These are phyloP conservation scores for Flagelloscypha sp. DNA, from an alignment of 768 basidiomycete genomes.

Conservation along the genomic window DNA sequence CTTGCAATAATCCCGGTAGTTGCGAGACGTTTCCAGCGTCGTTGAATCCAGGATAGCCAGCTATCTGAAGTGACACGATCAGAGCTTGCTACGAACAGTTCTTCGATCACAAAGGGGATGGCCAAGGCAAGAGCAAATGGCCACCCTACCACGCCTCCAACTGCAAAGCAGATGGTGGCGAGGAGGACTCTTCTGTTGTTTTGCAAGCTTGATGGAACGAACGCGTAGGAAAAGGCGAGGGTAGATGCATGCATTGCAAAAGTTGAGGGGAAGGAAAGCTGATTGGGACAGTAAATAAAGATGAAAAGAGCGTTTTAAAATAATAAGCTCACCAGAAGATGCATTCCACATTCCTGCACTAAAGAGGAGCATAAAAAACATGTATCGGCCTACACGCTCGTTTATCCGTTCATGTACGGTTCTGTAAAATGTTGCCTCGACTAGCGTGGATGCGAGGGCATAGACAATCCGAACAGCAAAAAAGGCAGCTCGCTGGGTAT, in stretches of 20 bases:
- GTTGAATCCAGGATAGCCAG: slow-evolving; percentile 45
- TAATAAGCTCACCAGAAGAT: slow-evolving; percentile 51
- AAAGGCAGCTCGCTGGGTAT: slow-evolving; percentile 69
- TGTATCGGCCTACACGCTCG: slow-evolving; percentile 86
- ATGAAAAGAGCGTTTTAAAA: background rate
- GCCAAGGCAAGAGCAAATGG: slow-evolving; percentile 88
- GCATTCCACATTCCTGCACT: slow-evolving; percentile 96
- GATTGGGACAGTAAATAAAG: slow-evolving; percentile 9
- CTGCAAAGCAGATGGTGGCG: slow-evolving; percentile 64
- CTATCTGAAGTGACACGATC: slow-evolving; percentile 49
- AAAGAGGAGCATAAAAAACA: slow-evolving; percentile 76
- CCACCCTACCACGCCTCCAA: slow-evolving; percentile 90
- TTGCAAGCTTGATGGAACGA: slow-evolving; percentile 46
- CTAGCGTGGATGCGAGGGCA: slow-evolving; percentile 61
- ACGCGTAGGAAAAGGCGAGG: slow-evolving; percentile 65
- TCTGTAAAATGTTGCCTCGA: slow-evolving; percentile 80
- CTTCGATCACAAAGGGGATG: slow-evolving; percentile 85
- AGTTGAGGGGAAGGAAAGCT: slow-evolving; percentile 93
- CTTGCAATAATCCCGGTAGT: slow-evolving; percentile 44
- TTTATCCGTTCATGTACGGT: slow-evolving; percentile 75
- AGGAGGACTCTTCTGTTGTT: slow-evolving; percentile 51
- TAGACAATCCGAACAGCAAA: slow-evolving; percentile 81
- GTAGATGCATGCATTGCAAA: slow-evolving; percentile 89
- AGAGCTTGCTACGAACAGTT: slow-evolving; percentile 69
- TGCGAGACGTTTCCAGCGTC: slow-evolving; percentile 53